Conservation (phyloP, 202 grass and related monocot genomes). For the Setaria viridis region DNA sequence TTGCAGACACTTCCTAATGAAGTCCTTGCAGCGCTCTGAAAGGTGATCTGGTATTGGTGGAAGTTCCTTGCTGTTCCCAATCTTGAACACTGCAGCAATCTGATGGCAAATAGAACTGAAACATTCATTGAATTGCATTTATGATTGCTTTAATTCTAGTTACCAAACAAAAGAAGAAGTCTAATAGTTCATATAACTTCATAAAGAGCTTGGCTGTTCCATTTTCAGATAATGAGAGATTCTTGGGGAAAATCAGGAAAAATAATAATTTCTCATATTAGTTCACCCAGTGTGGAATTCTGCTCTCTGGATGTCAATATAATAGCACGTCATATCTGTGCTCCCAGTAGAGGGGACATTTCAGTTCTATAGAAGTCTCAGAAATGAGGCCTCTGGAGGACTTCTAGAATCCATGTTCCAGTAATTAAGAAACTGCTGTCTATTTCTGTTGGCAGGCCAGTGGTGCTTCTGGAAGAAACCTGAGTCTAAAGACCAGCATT, state of each 20-base stretch:
- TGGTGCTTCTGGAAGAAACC: neutral
- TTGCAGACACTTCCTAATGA: slow-evolving; percentile 88
- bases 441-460: neutral
- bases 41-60: slow-evolving; percentile 90
- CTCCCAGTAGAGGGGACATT: neutral
- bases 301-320: neutral
- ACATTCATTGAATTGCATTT: slow-evolving; percentile 31
- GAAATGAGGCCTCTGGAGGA: neutral
- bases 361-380: slow-evolving; percentile 4
- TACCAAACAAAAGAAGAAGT: slow-evolving; percentile 22
- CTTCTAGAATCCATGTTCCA: neutral
- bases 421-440: slow-evolving; percentile 2
- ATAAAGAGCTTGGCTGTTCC: slow-evolving; percentile 27
- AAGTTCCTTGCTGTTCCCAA: slow-evolving; percentile 98
- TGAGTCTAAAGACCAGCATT: neutral
- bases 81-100: slow-evolving; percentile 99
- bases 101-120: slow-evolving; percentile 39
- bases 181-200: slow-evolving; percentile 1
- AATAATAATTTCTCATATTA: slow-evolving; percentile 7
- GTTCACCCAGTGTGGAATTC: neutral
- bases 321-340: slow-evolving; percentile 2
- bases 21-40: slow-evolving; percentile 83
- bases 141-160: slow-evolving; percentile 37
- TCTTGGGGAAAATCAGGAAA: slow-evolving; percentile 20
- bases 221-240: slow-evolving; percentile 15